Base-by-base conservation (phyloP, 495 filamentous ascomycete genomes). In the Podospora appendiculata region DNA sequence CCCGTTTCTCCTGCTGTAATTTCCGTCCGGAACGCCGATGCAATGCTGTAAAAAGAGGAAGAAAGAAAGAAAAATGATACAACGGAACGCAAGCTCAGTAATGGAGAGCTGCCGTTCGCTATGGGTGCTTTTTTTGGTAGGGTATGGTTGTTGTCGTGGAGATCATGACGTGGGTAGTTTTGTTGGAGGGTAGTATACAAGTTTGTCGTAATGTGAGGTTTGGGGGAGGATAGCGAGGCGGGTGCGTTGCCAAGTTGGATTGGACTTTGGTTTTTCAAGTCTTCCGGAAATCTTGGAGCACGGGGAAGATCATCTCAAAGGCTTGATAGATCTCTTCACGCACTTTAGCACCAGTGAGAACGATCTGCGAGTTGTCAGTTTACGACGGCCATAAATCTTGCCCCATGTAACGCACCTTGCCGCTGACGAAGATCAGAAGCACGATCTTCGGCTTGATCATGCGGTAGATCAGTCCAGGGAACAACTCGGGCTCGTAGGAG, bases 381-480 rank as follows among this genome's bases (percentile, higher is more conserved):
- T 25, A 12, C 13, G 38, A 40, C 32, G 2, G 3, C 18, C 17
- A 25, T 32, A 8, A 45, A 13, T 25, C 25, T 17, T 45, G 12
- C 42, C 13, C 42, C 42, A 25, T 25, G 25, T n/a, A n/a, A 25
- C 25, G 25, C 25, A 25, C 25, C 25, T 97, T 97, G 59, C 93
- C 93, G 62, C 87, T 92, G 68, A 98, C 93, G 78, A 98, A 98
- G 68, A 98, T 97, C 72, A 98, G 72, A 14, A 98, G 87, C 18
- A 98, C 93, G 56, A 98, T 97, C 85, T 97, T 97, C 19, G 93
- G 93, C 80, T 96, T 96, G 81, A 97, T 96, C 93, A 98, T 98
- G 70, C 93, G 89, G 70, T 98, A 98, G 77, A 98, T 98, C 49
- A 98, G 82, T 80, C 93, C 93, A 56, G 93, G 94, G 82, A 98